Percentiles rank a stretch among this genome's conserved stretches.
These are phyloP conservation scores for Aspergillus steynii DNA, from an alignment of 495 filamentous ascomycete genomes.

Conservation along the genomic window DNA sequence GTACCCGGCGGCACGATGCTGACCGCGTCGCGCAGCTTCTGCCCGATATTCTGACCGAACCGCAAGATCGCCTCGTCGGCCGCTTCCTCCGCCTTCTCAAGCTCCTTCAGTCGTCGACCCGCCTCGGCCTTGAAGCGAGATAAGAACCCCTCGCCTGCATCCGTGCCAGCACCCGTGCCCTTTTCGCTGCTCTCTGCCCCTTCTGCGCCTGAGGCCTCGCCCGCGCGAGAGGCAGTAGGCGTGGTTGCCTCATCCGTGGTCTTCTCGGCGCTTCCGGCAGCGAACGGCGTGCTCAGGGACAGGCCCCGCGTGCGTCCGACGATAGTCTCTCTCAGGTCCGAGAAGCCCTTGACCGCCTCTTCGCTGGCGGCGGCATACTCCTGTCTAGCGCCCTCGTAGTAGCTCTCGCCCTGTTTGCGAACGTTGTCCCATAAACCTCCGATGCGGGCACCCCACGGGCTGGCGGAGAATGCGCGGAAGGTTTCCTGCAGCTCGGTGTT, in stretches of 20 bases:
- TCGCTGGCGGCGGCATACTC: slow-evolving; percentile 76
- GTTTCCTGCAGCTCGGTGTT: slow-evolving; percentile 93
- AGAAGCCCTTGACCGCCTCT: slow-evolving; percentile 82
- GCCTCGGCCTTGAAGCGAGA: slow-evolving; percentile 82
- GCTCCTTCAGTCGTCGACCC: slow-evolving; percentile 80
- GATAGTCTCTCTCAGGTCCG: slow-evolving; percentile 65
- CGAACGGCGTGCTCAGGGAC: slow-evolving; percentile 58
- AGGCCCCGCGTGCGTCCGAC: slow-evolving; percentile 72
- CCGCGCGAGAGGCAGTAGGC: slow-evolving; percentile 27
- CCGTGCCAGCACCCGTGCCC: slow-evolving; percentile 19
- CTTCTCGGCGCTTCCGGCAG: slow-evolving; percentile 21
- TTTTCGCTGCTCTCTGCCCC: background rate
- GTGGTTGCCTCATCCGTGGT: slow-evolving; percentile 39
- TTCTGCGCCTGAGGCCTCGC: slow-evolving; percentile 18
- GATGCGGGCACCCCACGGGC: slow-evolving; percentile 85
- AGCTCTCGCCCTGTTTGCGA: slow-evolving; percentile 84
- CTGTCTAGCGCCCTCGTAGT: slow-evolving; percentile 80
- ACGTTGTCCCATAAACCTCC: slow-evolving; percentile 88
- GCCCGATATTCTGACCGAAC: slow-evolving; percentile 87
- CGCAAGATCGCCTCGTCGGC: slow-evolving; percentile 93
- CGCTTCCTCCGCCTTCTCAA: slow-evolving; percentile 94
- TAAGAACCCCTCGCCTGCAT: slow-evolving; percentile 46
- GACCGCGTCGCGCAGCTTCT: slow-evolving; percentile 90
- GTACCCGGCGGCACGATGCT: slow-evolving; percentile 71
- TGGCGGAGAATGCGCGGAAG: slow-evolving; percentile 87